These are phyloP conservation scores for Naganishia sp. DNA, from an alignment of 1,284 basidiomycete genomes.

Conservation along the genomic window DNA sequence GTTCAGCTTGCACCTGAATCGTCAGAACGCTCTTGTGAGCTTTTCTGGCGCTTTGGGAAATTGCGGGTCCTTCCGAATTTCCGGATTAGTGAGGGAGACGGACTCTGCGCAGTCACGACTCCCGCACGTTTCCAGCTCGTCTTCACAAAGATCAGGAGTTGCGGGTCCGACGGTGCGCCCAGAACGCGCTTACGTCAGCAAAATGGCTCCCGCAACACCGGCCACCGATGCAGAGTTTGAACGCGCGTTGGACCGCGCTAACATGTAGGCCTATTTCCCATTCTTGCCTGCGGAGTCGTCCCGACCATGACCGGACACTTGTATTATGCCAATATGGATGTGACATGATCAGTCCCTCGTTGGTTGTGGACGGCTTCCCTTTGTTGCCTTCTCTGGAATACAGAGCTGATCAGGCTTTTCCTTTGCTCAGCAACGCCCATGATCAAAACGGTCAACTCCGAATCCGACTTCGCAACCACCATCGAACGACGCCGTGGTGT, in stretches of 20 bases:
- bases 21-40: too few relatives aligned
- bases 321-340: conserved; percentile 21
- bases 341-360: neutral
- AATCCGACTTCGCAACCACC: conserved; percentile 8
- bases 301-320: neutral
- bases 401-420: neutral
- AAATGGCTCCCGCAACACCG: neutral
- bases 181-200: conserved; percentile 3
- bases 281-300: neutral
- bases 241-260: conserved; percentile 5
- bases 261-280: conserved; percentile 17
- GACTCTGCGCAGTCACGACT: too few relatives aligned
- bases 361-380: neutral
- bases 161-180: too few relatives aligned
- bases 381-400: too few relatives aligned
- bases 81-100: too few relatives aligned
- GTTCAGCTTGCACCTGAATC: too few relatives aligned
- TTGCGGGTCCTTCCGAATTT: too few relatives aligned
- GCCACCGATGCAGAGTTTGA: conserved; percentile 16
- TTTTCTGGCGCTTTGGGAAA: too few relatives aligned
- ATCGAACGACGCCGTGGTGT: neutral
- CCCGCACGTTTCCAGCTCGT: too few relatives aligned
- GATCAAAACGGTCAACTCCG: conserved; percentile 11
- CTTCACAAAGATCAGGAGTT: too few relatives aligned
- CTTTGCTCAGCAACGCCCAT: conserved; percentile 4